A percentile compares a stretch with the other conserved stretches of the same genome.
phyloP scores from a whole-genome alignment of 1,284 basidiomycete species.

The Phlebopus sp. region DNA sequence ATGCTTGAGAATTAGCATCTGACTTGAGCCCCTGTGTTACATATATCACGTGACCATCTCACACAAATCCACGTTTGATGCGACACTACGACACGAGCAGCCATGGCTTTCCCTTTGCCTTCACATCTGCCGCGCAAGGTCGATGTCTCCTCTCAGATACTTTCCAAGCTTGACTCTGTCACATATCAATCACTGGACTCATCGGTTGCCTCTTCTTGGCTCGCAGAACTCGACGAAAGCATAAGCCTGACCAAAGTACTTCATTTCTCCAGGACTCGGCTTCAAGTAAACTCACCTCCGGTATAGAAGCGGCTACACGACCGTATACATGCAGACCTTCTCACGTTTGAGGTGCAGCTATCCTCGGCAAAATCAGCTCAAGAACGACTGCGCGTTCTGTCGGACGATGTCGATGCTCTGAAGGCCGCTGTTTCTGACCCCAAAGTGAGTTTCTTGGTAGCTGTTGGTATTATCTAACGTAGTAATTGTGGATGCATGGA shows the following conservation, averaged over 20 bases:
- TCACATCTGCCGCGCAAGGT: slow-evolving; percentile 62
- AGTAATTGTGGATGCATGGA: slow-evolving; percentile 30
- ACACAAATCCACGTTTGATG: slow-evolving; percentile 6
- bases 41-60: slow-evolving; percentile 20
- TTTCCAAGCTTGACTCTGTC: slow-evolving; percentile 65
- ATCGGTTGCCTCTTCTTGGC: slow-evolving; percentile 61
- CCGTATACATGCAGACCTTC: slow-evolving; percentile 60
- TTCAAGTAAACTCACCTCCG: slow-evolving; percentile 2
- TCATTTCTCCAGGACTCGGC: slow-evolving; percentile 4
- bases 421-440: slow-evolving; percentile 49
- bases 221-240: slow-evolving; percentile 64
- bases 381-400: slow-evolving; percentile 51
- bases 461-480: neutral
- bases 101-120: slow-evolving; percentile 72
- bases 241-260: slow-evolving; percentile 66
- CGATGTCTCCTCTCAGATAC: slow-evolving; percentile 65
- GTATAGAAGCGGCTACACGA: slow-evolving; percentile 61
- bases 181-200: slow-evolving; percentile 56
- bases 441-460: slow-evolving; percentile 42
- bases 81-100: slow-evolving; percentile 1
- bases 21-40: neutral
- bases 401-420: slow-evolving; percentile 51
- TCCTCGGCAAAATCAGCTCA: slow-evolving; percentile 61
- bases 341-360: slow-evolving; percentile 62
- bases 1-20: no score